A percentile compares a stretch with the other conserved stretches of the same genome.
phyloP scores from a whole-genome alignment of 176 grass and related monocot genomes.

The Elaeis guineensis region DNA sequence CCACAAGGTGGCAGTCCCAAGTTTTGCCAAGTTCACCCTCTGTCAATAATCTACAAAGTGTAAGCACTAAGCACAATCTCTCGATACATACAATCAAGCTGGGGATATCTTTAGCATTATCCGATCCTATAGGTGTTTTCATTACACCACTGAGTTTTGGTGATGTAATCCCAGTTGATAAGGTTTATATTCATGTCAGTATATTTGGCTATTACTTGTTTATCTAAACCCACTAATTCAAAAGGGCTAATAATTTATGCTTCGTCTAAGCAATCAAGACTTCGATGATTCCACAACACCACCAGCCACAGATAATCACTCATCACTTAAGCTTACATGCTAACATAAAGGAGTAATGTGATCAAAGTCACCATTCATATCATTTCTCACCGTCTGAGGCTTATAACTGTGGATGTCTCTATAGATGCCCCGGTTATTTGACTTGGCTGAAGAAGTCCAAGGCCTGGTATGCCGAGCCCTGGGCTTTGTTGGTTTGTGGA shows the following conservation, averaged over 20 bases:
- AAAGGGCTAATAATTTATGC: no score
- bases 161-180: no score
- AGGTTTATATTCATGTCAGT: no score
- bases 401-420: slow-evolving; percentile 7
- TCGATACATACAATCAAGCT: background rate
- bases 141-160: no score
- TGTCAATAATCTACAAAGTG: slow-evolving; percentile 15
- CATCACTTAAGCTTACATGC: background rate
- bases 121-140: no score
- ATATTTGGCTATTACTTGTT: no score
- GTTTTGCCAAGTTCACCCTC: slow-evolving; percentile 41
- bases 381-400: slow-evolving; percentile 27
- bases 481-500: slow-evolving; percentile 38
- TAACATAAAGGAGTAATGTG: no score
- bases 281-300: no score
- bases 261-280: no score
- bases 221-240: no score
- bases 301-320: no score
- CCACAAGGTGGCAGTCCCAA: slow-evolving; percentile 36
- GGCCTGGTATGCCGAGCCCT: slow-evolving; percentile 31
- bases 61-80: background rate
- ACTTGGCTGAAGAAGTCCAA: slow-evolving; percentile 18
- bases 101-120: no score
- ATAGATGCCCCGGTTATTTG: background rate
- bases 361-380: background rate